Conservation (phyloP, 78 protist species). For the Cavenderia fasciculata region DNA sequence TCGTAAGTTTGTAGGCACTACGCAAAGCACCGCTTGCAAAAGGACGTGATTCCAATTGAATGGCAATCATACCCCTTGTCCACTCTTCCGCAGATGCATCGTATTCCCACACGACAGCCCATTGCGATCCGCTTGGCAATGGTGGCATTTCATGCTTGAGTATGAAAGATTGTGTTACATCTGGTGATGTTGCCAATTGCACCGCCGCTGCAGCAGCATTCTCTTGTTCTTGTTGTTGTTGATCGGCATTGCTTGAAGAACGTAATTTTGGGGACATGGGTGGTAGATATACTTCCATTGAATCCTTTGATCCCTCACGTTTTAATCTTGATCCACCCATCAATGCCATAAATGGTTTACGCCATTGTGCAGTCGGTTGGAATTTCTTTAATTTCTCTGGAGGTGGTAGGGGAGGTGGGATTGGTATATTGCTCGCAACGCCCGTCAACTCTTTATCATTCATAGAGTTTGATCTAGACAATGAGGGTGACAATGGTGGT, state of each 20-base stretch:
- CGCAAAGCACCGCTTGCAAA: conserved; percentile 73
- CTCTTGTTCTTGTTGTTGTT: neutral
- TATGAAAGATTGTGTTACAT: neutral
- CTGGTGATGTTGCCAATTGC: no score
- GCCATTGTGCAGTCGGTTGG: no score
- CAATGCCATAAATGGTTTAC: no score
- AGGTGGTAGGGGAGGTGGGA: no score
- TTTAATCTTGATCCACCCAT: neutral
- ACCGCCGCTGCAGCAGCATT: no score
- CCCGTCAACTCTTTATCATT: no score
- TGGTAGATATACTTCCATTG: neutral
- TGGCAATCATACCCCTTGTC: conserved; percentile 36
- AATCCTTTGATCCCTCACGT: conserved; percentile 1
- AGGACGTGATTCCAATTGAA: conserved; percentile 46
- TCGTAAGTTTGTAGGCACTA: conserved; percentile 31
- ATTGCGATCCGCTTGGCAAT: conserved; percentile 6
- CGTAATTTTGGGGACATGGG: neutral
- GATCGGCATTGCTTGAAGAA: neutral
- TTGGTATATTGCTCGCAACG: no score
- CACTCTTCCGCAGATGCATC: conserved; percentile 51
- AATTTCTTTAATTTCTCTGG: no score
- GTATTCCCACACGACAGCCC: conserved; percentile 71
- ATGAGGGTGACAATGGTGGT: no score
- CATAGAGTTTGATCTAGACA: no score
- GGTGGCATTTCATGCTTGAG: conserved; percentile 15